Conservation (phyloP, 1,139 yeast species). For the Yamadazyma oceani region DNA sequence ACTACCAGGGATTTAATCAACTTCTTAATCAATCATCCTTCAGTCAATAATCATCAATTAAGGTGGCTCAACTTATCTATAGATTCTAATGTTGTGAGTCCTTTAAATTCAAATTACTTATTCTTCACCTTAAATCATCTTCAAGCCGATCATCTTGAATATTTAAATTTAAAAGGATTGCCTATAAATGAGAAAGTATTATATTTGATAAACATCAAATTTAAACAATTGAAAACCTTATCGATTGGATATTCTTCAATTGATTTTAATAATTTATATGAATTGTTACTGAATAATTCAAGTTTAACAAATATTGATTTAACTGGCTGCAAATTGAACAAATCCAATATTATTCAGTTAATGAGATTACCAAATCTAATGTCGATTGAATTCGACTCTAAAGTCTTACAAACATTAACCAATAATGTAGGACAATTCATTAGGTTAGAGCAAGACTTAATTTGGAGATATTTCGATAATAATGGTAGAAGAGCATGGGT, state of each 20-base stretch:
- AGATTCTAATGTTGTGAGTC: slow-evolving; percentile 66
- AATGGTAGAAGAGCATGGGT: slow-evolving; percentile 87
- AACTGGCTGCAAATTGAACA: slow-evolving; percentile 37
- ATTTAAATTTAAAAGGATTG: slow-evolving; percentile 73
- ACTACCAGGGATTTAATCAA: slow-evolving; percentile 73
- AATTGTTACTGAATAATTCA: slow-evolving; percentile 39
- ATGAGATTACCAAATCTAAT: slow-evolving; percentile 28
- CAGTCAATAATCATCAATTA: slow-evolving; percentile 55
- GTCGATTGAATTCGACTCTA: slow-evolving; percentile 45
- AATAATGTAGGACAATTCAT: slow-evolving; percentile 33
- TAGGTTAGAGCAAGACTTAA: slow-evolving; percentile 33
- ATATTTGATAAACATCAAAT: slow-evolving; percentile 53
- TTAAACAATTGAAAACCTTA: slow-evolving; percentile 58
- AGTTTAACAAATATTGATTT: slow-evolving; percentile 35
- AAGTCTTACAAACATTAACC: slow-evolving; percentile 39
- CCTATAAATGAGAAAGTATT: slow-evolving; percentile 61
- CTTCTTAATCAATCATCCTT: slow-evolving; percentile 72
- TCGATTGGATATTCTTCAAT: slow-evolving; percentile 60
- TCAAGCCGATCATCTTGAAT: slow-evolving; percentile 51
- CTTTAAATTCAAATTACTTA: slow-evolving; percentile 59
- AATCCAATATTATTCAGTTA: slow-evolving; percentile 21
- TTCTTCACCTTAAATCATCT: slow-evolving; percentile 55
- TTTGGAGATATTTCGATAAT: slow-evolving; percentile 57
- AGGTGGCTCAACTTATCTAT: slow-evolving; percentile 79
- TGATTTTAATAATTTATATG: slow-evolving; percentile 48